Evolutionary conservation across 2,329 filamentous ascomycete species (phyloP).

Genomic region (Sclerotinia minor): DNA sequence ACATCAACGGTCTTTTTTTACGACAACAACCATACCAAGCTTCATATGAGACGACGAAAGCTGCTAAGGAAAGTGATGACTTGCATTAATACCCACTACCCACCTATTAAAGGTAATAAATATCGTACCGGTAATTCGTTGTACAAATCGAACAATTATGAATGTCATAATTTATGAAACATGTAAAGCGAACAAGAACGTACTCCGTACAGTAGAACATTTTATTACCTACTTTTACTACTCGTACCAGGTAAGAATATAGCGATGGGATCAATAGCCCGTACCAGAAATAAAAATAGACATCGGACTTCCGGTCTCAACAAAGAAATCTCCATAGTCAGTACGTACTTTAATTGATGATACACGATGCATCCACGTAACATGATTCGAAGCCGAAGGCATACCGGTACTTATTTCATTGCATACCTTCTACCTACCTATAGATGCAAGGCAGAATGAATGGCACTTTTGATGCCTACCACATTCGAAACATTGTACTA

Average conservation of each 20-base stretch:
- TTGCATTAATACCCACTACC: not conserved
- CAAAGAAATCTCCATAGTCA: not conserved
- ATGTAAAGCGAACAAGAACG: no score
- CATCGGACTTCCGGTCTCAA: slow-evolving; percentile 10
- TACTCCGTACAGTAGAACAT: no score
- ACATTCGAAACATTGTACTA: slow-evolving; percentile 6
- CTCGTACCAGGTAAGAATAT: not conserved
- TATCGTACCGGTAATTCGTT: not conserved
- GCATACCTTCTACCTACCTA: not conserved
- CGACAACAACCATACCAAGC: not conserved
- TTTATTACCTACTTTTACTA: no score
- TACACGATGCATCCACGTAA: not conserved
- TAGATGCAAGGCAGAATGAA: not conserved
- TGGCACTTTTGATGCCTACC: no score
- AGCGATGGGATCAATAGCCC: not conserved
- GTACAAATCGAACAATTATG: not conserved
- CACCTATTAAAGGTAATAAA: not conserved
- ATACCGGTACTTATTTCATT: not conserved
- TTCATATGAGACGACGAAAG: not conserved
- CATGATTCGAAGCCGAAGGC: not conserved
- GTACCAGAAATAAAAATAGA: not conserved
- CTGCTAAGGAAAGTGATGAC: not conserved
- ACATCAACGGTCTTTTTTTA: slow-evolving; percentile 8
- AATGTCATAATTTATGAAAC: not conserved
- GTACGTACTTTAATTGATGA: not conserved